These are phyloP conservation scores for Flaveria sonorensis DNA, from an alignment of 129 eudicot genomes.

Conservation along the genomic window DNA sequence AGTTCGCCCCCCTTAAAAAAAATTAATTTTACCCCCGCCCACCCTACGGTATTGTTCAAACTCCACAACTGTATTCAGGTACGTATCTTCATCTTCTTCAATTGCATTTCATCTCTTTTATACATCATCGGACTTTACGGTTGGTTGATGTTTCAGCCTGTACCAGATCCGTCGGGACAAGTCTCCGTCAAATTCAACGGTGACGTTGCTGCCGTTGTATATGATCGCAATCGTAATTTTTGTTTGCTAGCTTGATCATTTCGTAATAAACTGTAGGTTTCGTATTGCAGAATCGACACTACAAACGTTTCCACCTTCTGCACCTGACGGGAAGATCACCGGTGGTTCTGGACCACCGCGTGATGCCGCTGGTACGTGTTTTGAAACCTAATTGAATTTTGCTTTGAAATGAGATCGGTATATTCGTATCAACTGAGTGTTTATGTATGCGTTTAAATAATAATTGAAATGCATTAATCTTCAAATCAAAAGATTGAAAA, in stretches of 20 bases:
- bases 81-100: not conserved
- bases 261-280: too few relatives aligned
- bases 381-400: not conserved
- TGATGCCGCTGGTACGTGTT: slow-evolving; percentile 73
- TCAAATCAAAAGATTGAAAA: too few relatives aligned
- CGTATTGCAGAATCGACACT: slow-evolving; percentile 34
- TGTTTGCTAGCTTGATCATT: too few relatives aligned
- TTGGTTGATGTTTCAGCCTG: slow-evolving; percentile 54
- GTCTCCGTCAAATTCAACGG: slow-evolving; percentile 70
- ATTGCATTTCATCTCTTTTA: not conserved
- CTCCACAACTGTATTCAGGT: too few relatives aligned
- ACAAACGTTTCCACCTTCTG: slow-evolving; percentile 80
- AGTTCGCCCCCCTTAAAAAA: too few relatives aligned
- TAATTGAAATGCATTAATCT: too few relatives aligned
- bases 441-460: too few relatives aligned
- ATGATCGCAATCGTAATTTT: too few relatives aligned
- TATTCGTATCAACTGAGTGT: too few relatives aligned
- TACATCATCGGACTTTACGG: not conserved
- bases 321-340: slow-evolving; percentile 72
- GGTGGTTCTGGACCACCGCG: slow-evolving; percentile 67
- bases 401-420: not conserved
- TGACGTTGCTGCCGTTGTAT: slow-evolving; percentile 42
- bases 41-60: too few relatives aligned
- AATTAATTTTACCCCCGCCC: too few relatives aligned
- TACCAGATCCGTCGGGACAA: slow-evolving; percentile 61